phyloP scores from a whole-genome alignment of 768 basidiomycete genomes.

The Hydnum rufescens region DNA sequence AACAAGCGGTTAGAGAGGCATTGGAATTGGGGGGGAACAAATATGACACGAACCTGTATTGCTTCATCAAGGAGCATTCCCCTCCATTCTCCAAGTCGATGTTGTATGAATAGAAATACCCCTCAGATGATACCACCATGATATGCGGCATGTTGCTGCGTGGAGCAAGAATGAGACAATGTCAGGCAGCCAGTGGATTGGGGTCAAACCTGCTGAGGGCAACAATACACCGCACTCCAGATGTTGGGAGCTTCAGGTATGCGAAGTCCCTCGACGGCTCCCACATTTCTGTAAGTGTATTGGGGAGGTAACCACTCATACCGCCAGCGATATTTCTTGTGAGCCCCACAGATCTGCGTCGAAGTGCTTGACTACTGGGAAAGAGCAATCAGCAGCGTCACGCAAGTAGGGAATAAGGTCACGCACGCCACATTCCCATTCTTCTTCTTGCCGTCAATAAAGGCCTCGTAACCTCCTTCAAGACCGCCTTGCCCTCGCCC shows the following conservation, averaged over 20 bases:
- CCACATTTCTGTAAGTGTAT: conserved; percentile 87
- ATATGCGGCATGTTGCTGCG: conserved; percentile 80
- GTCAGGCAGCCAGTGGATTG: not conserved
- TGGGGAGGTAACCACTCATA: conserved; percentile 70
- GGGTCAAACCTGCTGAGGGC: conserved; percentile 64
- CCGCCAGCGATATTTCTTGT: conserved; percentile 59
- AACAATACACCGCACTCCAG: conserved; percentile 67
- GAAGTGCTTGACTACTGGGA: conserved; percentile 19
- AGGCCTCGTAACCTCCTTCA: conserved; percentile 73
- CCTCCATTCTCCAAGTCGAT: conserved; percentile 94
- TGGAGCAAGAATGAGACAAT: not conserved
- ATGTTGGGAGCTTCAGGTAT: conserved; percentile 59
- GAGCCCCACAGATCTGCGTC: conserved; percentile 51
- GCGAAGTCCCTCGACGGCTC: conserved; percentile 93
- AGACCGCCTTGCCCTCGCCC: conserved; percentile 27
- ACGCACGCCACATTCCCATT: conserved; percentile 14
- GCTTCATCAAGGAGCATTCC: conserved; percentile 87
- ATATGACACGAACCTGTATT: conserved; percentile 36
- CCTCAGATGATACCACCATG: conserved; percentile 91
- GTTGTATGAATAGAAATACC: conserved; percentile 86
- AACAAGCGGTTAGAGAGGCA: not conserved
- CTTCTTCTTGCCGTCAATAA: conserved; percentile 56
- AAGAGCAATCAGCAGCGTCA: not conserved
- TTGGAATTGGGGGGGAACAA: not conserved
- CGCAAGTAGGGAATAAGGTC: not conserved